phyloP scores from a whole-genome alignment of 2,329 filamentous ascomycete species.

The Microdochium nivale region DNA sequence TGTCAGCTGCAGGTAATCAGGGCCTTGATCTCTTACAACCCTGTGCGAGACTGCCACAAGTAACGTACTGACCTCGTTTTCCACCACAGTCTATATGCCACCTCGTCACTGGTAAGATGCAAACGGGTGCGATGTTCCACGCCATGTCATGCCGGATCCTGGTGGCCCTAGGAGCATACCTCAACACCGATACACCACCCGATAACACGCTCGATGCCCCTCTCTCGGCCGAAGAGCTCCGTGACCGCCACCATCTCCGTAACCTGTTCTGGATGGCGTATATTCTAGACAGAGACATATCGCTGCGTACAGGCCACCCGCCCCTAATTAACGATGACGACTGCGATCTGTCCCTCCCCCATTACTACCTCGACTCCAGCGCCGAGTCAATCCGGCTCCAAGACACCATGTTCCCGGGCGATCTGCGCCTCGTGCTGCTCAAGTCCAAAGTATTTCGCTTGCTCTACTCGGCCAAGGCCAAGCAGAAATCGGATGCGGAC shows the following conservation, averaged over 20 bases:
- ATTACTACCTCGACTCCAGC: conserved; percentile 16
- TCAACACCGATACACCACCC: conserved; percentile 7
- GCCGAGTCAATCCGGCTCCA: not conserved
- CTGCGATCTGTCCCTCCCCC: conserved; percentile 42
- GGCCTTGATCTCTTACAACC: not conserved
- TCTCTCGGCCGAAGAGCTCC: conserved; percentile 1
- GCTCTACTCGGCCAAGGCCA: conserved; percentile 39
- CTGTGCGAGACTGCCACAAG: not conserved
- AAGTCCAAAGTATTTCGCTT: conserved; percentile 39
- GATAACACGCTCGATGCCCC: not conserved
- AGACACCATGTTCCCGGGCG: conserved; percentile 31
- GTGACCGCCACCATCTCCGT: conserved; percentile 24
- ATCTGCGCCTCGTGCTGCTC: conserved; percentile 38
- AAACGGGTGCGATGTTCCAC: conserved; percentile 32
- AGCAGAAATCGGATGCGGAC: conserved; percentile 43
- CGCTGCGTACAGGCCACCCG: conserved; percentile 42
- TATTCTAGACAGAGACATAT: conserved; percentile 45
- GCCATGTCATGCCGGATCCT: conserved; percentile 36
- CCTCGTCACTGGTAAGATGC: conserved; percentile 35
- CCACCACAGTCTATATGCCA: conserved; percentile 29
- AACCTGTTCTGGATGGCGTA: conserved; percentile 42
- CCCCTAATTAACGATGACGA: conserved; percentile 40
- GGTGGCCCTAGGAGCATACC: conserved; percentile 40
- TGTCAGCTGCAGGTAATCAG: conserved; percentile 37
- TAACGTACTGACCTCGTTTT: not conserved